These are phyloP conservation scores for Neonectria faginata DNA, from an alignment of 2,329 filamentous ascomycete genomes.

Conservation along the genomic window DNA sequence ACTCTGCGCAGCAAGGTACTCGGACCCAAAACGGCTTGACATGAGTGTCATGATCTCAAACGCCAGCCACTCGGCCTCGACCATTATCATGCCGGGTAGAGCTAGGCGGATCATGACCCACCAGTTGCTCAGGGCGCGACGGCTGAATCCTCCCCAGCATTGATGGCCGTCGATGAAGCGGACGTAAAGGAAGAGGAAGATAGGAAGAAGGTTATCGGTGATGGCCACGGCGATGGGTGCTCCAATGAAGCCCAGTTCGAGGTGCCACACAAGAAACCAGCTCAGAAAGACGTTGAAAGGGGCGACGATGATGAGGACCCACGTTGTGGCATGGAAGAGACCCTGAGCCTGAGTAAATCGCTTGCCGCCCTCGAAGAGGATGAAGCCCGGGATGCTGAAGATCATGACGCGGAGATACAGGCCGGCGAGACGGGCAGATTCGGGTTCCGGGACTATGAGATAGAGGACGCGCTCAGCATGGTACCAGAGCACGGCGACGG, in stretches of 20 bases:
- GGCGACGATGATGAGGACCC: slow-evolving; percentile 79
- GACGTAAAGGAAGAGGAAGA: slow-evolving; percentile 83
- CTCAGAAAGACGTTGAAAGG: slow-evolving; percentile 83
- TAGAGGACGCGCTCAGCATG: slow-evolving; percentile 74
- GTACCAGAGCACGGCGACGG: slow-evolving; percentile 78
- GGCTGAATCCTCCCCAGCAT: slow-evolving; percentile 87
- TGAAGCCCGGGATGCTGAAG: slow-evolving; percentile 79
- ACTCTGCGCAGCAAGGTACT: slow-evolving; percentile 87
- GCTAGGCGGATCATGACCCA: slow-evolving; percentile 85
- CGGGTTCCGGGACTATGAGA: slow-evolving; percentile 58
- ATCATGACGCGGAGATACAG: slow-evolving; percentile 79
- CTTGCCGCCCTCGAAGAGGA: slow-evolving; percentile 82
- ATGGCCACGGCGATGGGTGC: slow-evolving; percentile 85
- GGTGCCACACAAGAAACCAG: slow-evolving; percentile 81
- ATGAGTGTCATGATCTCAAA: slow-evolving; percentile 93
- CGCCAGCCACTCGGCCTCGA: slow-evolving; percentile 91
- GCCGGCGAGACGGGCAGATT: slow-evolving; percentile 76
- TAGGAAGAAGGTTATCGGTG: slow-evolving; percentile 80
- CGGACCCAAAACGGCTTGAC: slow-evolving; percentile 81
- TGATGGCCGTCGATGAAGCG: slow-evolving; percentile 77
- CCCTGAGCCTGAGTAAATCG: slow-evolving; percentile 87
- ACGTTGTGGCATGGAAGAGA: slow-evolving; percentile 81
- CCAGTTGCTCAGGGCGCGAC: slow-evolving; percentile 79
- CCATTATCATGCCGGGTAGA: slow-evolving; percentile 91
- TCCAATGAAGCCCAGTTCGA: slow-evolving; percentile 78